Evolutionary conservation across 176 grass and related monocot species (phyloP).

Genomic region (Guadua angustifolia): DNA sequence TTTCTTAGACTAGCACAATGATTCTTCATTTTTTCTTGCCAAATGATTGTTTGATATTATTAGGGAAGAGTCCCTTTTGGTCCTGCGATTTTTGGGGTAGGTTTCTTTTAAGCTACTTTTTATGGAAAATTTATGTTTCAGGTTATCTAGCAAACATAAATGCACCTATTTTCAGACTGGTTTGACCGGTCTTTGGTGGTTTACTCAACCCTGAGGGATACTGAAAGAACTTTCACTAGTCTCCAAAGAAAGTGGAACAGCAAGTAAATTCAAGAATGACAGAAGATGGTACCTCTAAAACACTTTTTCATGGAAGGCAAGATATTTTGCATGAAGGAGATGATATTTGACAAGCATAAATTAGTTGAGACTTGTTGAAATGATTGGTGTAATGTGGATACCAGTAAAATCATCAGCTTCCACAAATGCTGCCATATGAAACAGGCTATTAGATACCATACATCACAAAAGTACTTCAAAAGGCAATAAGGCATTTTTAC

Average conservation of each 20-base stretch:
- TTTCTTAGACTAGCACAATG: not conserved
- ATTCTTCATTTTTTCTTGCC: not conserved
- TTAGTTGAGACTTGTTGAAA: conserved; percentile 59
- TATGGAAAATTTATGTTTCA: conserved; percentile 1
- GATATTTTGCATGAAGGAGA: conserved; percentile 78
- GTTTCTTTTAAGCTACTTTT: conserved; percentile 3
- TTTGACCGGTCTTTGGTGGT: not conserved
- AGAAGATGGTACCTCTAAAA: conserved; percentile 64
- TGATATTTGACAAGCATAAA: conserved; percentile 73
- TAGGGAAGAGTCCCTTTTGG: not conserved
- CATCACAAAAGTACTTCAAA: conserved; percentile 31
- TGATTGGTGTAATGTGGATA: conserved; percentile 67
- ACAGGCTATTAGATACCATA: conserved; percentile 36
- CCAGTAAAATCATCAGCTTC: conserved; percentile 75
- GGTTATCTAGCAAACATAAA: not conserved
- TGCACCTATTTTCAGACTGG: not conserved
- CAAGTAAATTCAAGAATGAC: conserved; percentile 17
- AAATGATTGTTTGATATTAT: conserved; percentile 17
- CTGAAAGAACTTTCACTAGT: not conserved
- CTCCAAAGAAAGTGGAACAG: not conserved
- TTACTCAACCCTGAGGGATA: not conserved
- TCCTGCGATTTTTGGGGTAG: not conserved
- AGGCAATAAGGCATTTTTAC: conserved; percentile 1
- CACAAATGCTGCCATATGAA: conserved; percentile 64
- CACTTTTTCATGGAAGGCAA: conserved; percentile 72